Evolutionary conservation across 2,329 filamentous ascomycete genomes (phyloP).

Genomic region (Fusarium continuum): DNA sequence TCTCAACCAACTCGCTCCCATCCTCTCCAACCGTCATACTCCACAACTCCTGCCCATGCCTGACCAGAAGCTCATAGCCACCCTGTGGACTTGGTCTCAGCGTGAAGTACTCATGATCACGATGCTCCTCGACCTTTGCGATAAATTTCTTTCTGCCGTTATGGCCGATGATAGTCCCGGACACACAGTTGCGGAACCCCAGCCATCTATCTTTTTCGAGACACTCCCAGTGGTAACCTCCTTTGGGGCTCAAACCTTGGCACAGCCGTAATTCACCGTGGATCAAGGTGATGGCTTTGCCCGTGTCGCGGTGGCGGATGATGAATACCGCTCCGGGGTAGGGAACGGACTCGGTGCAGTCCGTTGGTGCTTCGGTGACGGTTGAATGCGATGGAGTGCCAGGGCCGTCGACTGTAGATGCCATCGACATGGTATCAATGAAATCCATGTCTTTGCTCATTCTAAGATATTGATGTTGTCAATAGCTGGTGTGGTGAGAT

Average conservation of each 20-base stretch:
- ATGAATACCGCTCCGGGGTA: slow-evolving; percentile 44
- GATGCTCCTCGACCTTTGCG: slow-evolving; percentile 39
- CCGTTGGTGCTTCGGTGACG: slow-evolving; percentile 2
- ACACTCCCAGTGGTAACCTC: slow-evolving; percentile 50
- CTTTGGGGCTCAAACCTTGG: slow-evolving; percentile 17
- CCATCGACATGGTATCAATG: slow-evolving; percentile 30
- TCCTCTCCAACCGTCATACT: slow-evolving; percentile 41
- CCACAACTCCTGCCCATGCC: slow-evolving; percentile 41
- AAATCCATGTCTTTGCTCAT: slow-evolving; percentile 35
- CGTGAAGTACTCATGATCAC: slow-evolving; percentile 45
- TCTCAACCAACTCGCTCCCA: slow-evolving; percentile 40
- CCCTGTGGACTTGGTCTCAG: slow-evolving; percentile 43
- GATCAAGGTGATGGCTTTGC: slow-evolving; percentile 45
- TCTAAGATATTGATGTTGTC: background rate
- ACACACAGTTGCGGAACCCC: slow-evolving; percentile 50
- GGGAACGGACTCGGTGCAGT: slow-evolving; percentile 31
- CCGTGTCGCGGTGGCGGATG: slow-evolving; percentile 43
- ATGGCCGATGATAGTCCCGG: slow-evolving; percentile 48
- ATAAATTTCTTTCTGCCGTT: slow-evolving; percentile 37
- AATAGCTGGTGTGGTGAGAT: background rate
- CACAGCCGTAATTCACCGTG: slow-evolving; percentile 43
- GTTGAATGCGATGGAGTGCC: slow-evolving; percentile 31
- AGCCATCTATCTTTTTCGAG: slow-evolving; percentile 51
- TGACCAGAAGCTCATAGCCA: slow-evolving; percentile 47
- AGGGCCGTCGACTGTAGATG: slow-evolving; percentile 29